Evolutionary conservation across 768 basidiomycete genomes (phyloP).

Genomic region (Plicaturopsis crispa): DNA sequence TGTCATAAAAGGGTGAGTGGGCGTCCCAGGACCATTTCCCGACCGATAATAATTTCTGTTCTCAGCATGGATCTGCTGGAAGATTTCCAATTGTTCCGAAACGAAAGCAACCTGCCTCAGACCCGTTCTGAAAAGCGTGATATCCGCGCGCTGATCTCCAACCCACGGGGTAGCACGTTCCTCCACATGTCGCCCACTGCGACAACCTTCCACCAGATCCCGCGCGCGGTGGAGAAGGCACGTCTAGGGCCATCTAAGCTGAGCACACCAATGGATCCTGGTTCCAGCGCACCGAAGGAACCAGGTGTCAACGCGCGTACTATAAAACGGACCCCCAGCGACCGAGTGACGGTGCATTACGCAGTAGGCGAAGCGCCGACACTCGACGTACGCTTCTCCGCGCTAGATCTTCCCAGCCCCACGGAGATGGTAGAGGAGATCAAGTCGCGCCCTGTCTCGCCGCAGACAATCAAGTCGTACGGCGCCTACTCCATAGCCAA

Average conservation of each 20-base stretch:
- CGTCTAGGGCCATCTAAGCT: background rate
- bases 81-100: slow-evolving; percentile 39
- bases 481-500: no score
- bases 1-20: slow-evolving; percentile 56
- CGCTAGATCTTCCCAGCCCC: slow-evolving; percentile 33
- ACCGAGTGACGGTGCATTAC: slow-evolving; percentile 45
- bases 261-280: background rate
- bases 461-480: no score
- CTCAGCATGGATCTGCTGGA: slow-evolving; percentile 45
- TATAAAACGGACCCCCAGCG: slow-evolving; percentile 11
- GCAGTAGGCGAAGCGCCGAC: slow-evolving; percentile 37
- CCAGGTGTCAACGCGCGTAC: background rate
- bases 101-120: slow-evolving; percentile 25
- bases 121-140: slow-evolving; percentile 24
- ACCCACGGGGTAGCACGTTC: slow-evolving; percentile 48
- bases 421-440: slow-evolving; percentile 17
- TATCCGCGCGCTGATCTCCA: slow-evolving; percentile 41
- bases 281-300: background rate
- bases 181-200: slow-evolving; percentile 42
- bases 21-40: background rate
- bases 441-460: slow-evolving; percentile 16
- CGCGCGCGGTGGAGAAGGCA: slow-evolving; percentile 14
- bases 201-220: slow-evolving; percentile 28
- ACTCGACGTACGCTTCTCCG: slow-evolving; percentile 50
- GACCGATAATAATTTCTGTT: background rate